These are phyloP conservation scores for Cryptococcus sp. DNA, from an alignment of 1,284 basidiomycete genomes.

Conservation along the genomic window DNA sequence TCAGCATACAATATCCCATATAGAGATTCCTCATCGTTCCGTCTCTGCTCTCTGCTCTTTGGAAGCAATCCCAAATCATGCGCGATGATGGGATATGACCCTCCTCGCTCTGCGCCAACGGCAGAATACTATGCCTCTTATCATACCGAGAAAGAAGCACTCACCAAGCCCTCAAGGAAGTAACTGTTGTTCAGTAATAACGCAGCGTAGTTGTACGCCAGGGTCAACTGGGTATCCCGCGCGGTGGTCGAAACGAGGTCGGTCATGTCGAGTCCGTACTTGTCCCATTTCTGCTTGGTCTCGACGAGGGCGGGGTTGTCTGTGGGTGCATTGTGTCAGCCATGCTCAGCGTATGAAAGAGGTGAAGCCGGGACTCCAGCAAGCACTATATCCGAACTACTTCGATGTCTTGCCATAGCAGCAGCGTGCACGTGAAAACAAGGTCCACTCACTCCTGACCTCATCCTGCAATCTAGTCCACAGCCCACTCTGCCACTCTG, in stretches of 20 bases:
- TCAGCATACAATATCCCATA: neutral
- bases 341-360: too few relatives aligned
- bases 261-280: constrained; percentile 43
- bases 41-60: neutral
- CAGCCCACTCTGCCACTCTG: constrained; percentile 48
- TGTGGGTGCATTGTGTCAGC: constrained; percentile 1
- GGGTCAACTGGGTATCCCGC: constrained; percentile 61
- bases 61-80: neutral
- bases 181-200: constrained; percentile 93
- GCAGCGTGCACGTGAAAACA: neutral
- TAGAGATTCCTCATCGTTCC: neutral
- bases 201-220: constrained; percentile 89
- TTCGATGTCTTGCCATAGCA: neutral
- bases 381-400: neutral
- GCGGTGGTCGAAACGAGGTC: constrained; percentile 70
- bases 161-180: constrained; percentile 82
- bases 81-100: neutral
- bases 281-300: constrained; percentile 48
- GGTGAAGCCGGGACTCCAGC: too few relatives aligned
- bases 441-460: constrained; percentile 44
- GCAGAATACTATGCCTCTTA: too few relatives aligned
- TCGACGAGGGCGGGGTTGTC: constrained; percentile 44
- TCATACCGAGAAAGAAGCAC: constrained; percentile 44
- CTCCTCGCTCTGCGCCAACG: neutral
- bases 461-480: constrained; percentile 49